Percentiles rank a stretch among this genome's conserved stretches.
phyloP scores from a whole-genome alignment of 2,329 filamentous ascomycete genomes.

The Verticillium zaregamsianum region DNA sequence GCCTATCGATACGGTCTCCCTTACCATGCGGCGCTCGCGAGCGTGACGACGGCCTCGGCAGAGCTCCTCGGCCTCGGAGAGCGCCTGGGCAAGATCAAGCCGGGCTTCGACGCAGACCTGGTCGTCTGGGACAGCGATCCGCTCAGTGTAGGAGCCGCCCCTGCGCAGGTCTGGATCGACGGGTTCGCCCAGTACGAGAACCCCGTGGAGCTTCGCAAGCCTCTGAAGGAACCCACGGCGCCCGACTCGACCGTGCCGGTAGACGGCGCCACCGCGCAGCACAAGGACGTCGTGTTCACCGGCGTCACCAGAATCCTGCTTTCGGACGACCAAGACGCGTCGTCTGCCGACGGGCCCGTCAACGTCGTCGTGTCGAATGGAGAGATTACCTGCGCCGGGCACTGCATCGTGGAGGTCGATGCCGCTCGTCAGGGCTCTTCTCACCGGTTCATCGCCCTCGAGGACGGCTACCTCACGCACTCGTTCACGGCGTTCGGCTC shows the following conservation, averaged over 20 bases:
- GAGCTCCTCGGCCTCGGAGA: constrained; percentile 53
- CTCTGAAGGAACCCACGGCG: constrained; percentile 30
- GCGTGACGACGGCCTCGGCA: constrained; percentile 56
- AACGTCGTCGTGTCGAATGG: constrained; percentile 51
- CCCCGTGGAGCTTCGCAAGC: constrained; percentile 51
- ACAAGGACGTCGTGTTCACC: constrained; percentile 45
- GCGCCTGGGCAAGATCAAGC: constrained; percentile 56
- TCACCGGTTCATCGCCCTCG: constrained; percentile 39
- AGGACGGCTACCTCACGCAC: constrained; percentile 57
- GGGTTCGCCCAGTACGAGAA: constrained; percentile 53
- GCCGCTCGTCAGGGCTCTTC: constrained; percentile 24
- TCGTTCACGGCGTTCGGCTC: constrained; percentile 59
- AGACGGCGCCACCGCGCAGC: constrained; percentile 6
- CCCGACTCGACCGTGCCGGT: constrained; percentile 30
- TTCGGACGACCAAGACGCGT: constrained; percentile 28
- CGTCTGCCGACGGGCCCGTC: constrained; percentile 21
- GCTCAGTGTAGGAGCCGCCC: constrained; percentile 53
- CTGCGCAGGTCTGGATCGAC: constrained; percentile 61
- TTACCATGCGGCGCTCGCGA: constrained; percentile 54
- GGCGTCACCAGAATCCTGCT: constrained; percentile 51
- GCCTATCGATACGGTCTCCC: constrained; percentile 56
- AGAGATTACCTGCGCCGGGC: constrained; percentile 52
- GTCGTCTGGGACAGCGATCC: constrained; percentile 62
- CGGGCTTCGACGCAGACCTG: constrained; percentile 58
- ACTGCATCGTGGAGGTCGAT: constrained; percentile 41